A percentile compares a stretch with the other conserved stretches of the same genome.
phyloP scores from a whole-genome alignment of 495 filamentous ascomycete genomes.

The Saxophila tyrrhenica region DNA sequence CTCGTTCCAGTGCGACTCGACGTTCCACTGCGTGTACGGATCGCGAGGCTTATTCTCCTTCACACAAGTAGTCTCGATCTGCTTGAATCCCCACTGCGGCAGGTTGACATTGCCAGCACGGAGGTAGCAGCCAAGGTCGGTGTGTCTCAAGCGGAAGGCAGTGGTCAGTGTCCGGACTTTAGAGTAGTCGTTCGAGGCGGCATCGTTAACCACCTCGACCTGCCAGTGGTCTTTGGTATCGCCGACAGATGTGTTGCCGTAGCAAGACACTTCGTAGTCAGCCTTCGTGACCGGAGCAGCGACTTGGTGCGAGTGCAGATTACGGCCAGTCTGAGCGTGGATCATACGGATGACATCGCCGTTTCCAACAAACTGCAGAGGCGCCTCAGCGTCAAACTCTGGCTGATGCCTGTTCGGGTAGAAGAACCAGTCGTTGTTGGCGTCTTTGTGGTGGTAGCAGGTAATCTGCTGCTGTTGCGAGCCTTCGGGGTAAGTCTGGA shows the following conservation, averaged over 20 bases:
- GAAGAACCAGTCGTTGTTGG: conserved; percentile 99
- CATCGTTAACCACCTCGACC: conserved; percentile 83
- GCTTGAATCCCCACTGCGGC: conserved; percentile 99
- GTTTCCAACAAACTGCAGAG: conserved; percentile 64
- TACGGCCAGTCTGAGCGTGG: conserved; percentile 90
- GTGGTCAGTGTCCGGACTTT: conserved; percentile 88
- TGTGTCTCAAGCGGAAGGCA: conserved; percentile 79
- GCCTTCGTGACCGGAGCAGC: conserved; percentile 79
- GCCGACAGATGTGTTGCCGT: conserved; percentile 92
- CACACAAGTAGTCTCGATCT: conserved; percentile 91
- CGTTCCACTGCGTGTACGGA: conserved; percentile 97
- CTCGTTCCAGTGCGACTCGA: conserved; percentile 90
- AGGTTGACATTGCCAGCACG: conserved; percentile 93
- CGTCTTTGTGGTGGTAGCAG: conserved; percentile 98
- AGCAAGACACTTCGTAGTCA: conserved; percentile 85
- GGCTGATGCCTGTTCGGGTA: conserved; percentile 73
- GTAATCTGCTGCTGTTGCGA: conserved; percentile 93
- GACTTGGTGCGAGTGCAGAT: conserved; percentile 86
- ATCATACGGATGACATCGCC: conserved; percentile 75
- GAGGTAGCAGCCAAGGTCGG: conserved; percentile 78
- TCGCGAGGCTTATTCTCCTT: conserved; percentile 90
- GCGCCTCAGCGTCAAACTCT: conserved; percentile 58
- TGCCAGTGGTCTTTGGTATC: conserved; percentile 98
- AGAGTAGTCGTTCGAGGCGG: conserved; percentile 70
- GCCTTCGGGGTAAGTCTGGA: conserved; percentile 92